Evolutionary conservation across 176 grass and related monocot species (phyloP).

Genomic region (Canna indica): DNA sequence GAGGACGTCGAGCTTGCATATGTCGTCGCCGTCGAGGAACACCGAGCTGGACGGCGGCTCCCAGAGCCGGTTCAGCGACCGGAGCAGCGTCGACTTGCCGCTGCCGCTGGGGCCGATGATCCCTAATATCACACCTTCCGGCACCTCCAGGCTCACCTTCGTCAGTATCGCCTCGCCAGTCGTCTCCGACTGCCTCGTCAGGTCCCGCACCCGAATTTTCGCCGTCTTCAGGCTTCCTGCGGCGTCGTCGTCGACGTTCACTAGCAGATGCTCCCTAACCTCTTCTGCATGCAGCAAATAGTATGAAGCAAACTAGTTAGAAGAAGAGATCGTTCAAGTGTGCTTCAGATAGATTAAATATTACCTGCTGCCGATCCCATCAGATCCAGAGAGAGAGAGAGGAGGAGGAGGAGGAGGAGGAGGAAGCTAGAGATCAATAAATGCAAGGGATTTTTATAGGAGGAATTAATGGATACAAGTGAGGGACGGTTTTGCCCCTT

Average conservation of each 20-base stretch:
- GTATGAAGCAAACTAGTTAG: not conserved
- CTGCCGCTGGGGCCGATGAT: constrained; percentile 96
- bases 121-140: constrained; percentile 51
- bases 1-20: constrained; percentile 67
- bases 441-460: not conserved
- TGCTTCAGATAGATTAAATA: too few relatives aligned
- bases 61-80: constrained; percentile 89
- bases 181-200: constrained; percentile 43
- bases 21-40: constrained; percentile 68
- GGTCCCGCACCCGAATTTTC: constrained; percentile 53
- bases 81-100: constrained; percentile 94
- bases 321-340: not conserved
- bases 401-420: not conserved
- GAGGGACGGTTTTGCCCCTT: too few relatives aligned
- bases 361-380: not conserved
- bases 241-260: constrained; percentile 36
- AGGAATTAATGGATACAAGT: not conserved
- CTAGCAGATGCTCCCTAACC: constrained; percentile 44
- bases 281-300: constrained; percentile 25
- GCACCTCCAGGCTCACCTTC: constrained; percentile 58
- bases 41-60: constrained; percentile 56
- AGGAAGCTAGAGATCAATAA: too few relatives aligned
- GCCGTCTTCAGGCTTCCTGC: not conserved
- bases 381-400: not conserved
- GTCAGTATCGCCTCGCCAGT: constrained; percentile 55